A percentile compares a stretch with the other conserved stretches of the same genome.
Evolutionary conservation across 441 rosid species (phyloP).

Genomic region (Aleurites moluccanus): DNA sequence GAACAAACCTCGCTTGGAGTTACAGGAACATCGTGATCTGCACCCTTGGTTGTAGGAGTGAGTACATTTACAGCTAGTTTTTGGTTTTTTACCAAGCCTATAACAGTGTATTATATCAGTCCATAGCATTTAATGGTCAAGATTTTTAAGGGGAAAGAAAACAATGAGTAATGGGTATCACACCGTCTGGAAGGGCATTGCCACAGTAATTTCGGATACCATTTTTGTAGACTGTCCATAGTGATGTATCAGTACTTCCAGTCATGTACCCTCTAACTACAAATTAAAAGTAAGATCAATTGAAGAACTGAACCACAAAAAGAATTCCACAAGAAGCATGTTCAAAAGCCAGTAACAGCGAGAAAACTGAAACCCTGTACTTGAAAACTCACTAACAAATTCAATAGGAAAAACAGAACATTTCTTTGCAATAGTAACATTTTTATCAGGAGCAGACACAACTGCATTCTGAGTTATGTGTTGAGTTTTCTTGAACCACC

Average conservation of each 20-base stretch:
- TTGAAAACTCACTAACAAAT: conserved; percentile 79
- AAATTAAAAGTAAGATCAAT: conserved; percentile 25
- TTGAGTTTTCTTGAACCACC: conserved; percentile 83
- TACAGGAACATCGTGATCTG: conserved; percentile 66
- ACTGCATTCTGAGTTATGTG: conserved; percentile 80
- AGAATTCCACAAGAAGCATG: background rate
- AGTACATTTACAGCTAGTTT: conserved; percentile 56
- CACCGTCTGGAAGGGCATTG: conserved; percentile 82
- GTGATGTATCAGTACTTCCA: conserved; percentile 91
- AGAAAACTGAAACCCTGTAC: background rate
- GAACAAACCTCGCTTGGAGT: conserved; percentile 56
- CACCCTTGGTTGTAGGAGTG: conserved; percentile 77
- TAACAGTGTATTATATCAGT: conserved; percentile 10
- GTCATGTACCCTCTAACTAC: conserved; percentile 91
- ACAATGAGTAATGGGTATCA: conserved; percentile 15
- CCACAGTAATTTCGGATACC: conserved; percentile 85
- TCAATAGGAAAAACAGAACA: conserved; percentile 89
- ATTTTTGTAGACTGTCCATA: conserved; percentile 88
- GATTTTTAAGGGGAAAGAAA: conserved; percentile 1
- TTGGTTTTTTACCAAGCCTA: conserved; percentile 66
- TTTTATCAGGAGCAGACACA: conserved; percentile 73
- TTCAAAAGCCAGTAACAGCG: background rate
- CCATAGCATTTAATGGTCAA: conserved; percentile 18
- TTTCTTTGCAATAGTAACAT: conserved; percentile 89
- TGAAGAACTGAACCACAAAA: background rate